Evolutionary conservation across 169 alveolate genomes (phyloP).

Genomic region (Plasmodium ovale): DNA sequence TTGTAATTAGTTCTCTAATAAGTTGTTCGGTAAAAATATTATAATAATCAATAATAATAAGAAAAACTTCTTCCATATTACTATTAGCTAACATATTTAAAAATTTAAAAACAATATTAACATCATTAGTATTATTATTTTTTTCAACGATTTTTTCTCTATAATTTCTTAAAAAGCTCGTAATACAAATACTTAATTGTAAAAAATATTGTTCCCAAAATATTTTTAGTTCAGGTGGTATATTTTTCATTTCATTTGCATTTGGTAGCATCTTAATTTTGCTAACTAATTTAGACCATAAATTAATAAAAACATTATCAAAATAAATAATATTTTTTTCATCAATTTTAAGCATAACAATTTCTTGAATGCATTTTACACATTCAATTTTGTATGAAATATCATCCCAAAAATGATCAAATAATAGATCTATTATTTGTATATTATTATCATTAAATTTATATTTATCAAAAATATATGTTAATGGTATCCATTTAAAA

Average conservation of each 20-base stretch:
- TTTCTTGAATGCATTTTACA: slow-evolving; percentile 93
- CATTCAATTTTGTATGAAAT: slow-evolving; percentile 92
- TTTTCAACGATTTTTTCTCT: slow-evolving; percentile 79
- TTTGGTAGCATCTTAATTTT: slow-evolving; percentile 86
- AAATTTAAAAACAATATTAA: slow-evolving; percentile 80
- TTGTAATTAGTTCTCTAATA: slow-evolving; percentile 85
- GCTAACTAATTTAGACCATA: slow-evolving; percentile 88
- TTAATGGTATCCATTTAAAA: slow-evolving; percentile 96
- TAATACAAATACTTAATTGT: slow-evolving; percentile 87
- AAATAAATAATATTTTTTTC: slow-evolving; percentile 82
- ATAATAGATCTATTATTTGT: slow-evolving; percentile 83
- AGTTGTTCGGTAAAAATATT: slow-evolving; percentile 91
- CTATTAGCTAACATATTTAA: slow-evolving; percentile 81
- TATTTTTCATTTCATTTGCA: slow-evolving; percentile 87
- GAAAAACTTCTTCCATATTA: slow-evolving; percentile 96
- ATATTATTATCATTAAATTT: slow-evolving; percentile 80
- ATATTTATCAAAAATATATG: slow-evolving; percentile 93
- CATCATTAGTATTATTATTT: slow-evolving; percentile 79
- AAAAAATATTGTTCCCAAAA: slow-evolving; percentile 91
- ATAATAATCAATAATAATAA: slow-evolving; percentile 98
- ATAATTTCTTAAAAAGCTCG: slow-evolving; percentile 87
- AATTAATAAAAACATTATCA: slow-evolving; percentile 78
- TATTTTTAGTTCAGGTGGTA: slow-evolving; percentile 84
- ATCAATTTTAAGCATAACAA: slow-evolving; percentile 88
- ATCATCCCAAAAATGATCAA: slow-evolving; percentile 94